Evolutionary conservation across 2,329 filamentous ascomycete genomes (phyloP), one percentile per base, ranked within the genome.

Genomic region (Penicillium sp.): DNA sequence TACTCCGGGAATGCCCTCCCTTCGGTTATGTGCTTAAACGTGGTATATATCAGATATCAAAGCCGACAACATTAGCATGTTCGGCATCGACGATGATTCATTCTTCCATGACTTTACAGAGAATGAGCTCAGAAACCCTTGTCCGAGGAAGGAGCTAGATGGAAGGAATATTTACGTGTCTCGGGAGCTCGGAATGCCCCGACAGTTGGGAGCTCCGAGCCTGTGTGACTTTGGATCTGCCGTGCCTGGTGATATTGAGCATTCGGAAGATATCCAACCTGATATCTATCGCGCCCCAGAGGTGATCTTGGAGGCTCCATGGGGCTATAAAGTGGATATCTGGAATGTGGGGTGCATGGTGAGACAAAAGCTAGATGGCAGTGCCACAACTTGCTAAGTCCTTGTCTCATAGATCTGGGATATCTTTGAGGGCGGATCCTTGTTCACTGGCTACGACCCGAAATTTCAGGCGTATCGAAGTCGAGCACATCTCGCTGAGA

Each of bases 311-410:
- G 56, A 67, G 56, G 63, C 57, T 2, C 67, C 69, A 2, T 79
- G 75, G 76, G 63, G 63, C 0, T 75, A 72, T 45, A 63, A 67
- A n/a, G 64, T 75, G 12, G 76, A 80, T 61, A 73, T 79, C 44
- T 80, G 76, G 76, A 77, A 75, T 49, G 66, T 69, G 3, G 75
- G 75, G 6, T 73, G 71, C 48, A 70, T 78, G 75, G 74, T 77
- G 64, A 63, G 69, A 37, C 26, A 51, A 42, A 3, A 22, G 5
- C 22, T 22, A n/a, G n/a, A n/a, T n/a, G n/a, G n/a, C n/a, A n/a
- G n/a, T n/a, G n/a, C n/a, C n/a, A n/a, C n/a, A n/a, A n/a, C n/a
- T n/a, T n/a, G n/a, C n/a, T n/a, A n/a, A n/a, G 22, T 22, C 22
- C 5, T 4, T 52, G 1, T 45, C 46, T n/a, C n/a, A n/a, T n/a